Evolutionary conservation across 2,329 filamentous ascomycete genomes (phyloP).

Genomic region (Xylogone sp.): DNA sequence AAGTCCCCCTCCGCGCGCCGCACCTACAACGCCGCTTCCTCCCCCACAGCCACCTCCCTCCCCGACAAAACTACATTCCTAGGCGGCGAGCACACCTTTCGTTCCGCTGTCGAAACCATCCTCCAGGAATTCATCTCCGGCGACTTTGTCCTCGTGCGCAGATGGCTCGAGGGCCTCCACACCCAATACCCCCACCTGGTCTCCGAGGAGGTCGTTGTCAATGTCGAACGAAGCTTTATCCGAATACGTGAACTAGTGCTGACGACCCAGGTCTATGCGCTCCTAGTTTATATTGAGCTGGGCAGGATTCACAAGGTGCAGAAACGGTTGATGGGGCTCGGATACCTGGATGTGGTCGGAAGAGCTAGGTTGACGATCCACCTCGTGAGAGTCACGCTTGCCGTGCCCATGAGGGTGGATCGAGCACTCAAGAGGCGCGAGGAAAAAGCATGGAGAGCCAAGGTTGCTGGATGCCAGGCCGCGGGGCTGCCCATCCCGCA

Average conservation of each 20-base stretch:
- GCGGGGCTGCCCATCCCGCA: slow-evolving; percentile 24
- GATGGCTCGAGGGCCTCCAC: slow-evolving; percentile 30
- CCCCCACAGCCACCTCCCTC: slow-evolving; percentile 21
- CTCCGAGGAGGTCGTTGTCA: slow-evolving; percentile 31
- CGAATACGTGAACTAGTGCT: slow-evolving; percentile 32
- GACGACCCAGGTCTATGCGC: slow-evolving; percentile 33
- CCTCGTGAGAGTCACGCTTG: slow-evolving; percentile 33
- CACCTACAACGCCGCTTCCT: slow-evolving; percentile 33
- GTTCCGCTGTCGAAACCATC: slow-evolving; percentile 32
- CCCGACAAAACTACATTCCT: slow-evolving; percentile 30
- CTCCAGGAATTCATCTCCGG: slow-evolving; percentile 36
- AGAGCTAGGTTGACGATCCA: slow-evolving; percentile 32
- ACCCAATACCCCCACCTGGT: slow-evolving; percentile 33
- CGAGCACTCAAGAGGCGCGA: slow-evolving; percentile 32
- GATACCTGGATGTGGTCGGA: slow-evolving; percentile 34
- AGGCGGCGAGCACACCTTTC: slow-evolving; percentile 34
- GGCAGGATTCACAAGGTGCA: slow-evolving; percentile 34
- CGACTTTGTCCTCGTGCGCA: slow-evolving; percentile 33
- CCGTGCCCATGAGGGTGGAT: slow-evolving; percentile 36
- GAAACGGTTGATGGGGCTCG: slow-evolving; percentile 32
- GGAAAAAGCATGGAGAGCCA: slow-evolving; percentile 33
- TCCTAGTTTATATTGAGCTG: slow-evolving; percentile 35
- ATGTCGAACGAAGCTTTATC: slow-evolving; percentile 32
- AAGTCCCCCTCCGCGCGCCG: slow-evolving; percentile 32
- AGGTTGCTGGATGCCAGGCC: slow-evolving; percentile 31